These are phyloP conservation scores for Brachypodium distachyon DNA, from an alignment of 202 grass and related monocot genomes.

Conservation along the genomic window DNA sequence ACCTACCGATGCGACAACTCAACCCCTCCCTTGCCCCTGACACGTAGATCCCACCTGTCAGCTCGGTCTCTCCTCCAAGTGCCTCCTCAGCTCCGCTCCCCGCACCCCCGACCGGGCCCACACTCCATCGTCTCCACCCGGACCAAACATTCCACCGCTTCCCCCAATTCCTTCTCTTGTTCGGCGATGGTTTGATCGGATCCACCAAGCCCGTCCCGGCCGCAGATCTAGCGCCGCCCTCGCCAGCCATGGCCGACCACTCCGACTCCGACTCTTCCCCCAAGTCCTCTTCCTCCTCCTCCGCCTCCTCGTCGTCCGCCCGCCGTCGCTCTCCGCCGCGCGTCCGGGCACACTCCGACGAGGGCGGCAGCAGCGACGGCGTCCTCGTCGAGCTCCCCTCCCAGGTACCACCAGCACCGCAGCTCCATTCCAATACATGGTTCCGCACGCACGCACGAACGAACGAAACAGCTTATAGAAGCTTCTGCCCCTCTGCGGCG, in stretches of 20 bases:
- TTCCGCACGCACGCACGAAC: background rate
- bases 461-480: constrained; percentile 2
- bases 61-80: background rate
- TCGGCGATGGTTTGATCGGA: constrained; percentile 44
- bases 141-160: background rate
- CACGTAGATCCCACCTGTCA: background rate
- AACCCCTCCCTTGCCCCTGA: background rate
- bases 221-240: constrained; percentile 23
- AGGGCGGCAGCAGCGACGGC: constrained; percentile 91
- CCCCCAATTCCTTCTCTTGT: constrained; percentile 3
- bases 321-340: constrained; percentile 17
- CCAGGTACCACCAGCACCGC: constrained; percentile 34
- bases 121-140: constrained; percentile 24
- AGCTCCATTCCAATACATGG: background rate
- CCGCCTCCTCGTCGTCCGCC: constrained; percentile 11
- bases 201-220: constrained; percentile 1
- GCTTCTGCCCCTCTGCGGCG: background rate
- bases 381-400: constrained; percentile 94
- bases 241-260: constrained; percentile 50
- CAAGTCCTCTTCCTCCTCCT: constrained; percentile 47
- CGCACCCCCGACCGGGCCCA: constrained; percentile 10
- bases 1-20: background rate
- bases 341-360: constrained; percentile 55
- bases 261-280: constrained; percentile 82
- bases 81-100: background rate